These are phyloP conservation scores for Aureobasidium sp. DNA, from an alignment of 2,329 filamentous ascomycete genomes.

Conservation along the genomic window DNA sequence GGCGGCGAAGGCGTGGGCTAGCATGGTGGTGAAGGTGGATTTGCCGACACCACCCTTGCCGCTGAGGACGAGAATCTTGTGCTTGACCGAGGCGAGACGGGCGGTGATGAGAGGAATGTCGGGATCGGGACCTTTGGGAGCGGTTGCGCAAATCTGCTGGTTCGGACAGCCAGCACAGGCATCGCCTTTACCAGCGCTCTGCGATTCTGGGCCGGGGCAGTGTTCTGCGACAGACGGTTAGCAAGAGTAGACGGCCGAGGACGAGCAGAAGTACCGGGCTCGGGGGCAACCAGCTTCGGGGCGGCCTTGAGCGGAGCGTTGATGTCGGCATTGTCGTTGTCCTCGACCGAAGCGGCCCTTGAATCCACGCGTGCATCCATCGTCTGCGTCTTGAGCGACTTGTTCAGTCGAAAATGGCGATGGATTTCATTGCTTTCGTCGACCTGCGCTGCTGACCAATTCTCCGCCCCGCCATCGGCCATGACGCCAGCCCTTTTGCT, in stretches of 20 bases:
- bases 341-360: conserved; percentile 79
- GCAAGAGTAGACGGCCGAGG: neutral
- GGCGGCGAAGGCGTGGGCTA: conserved; percentile 80
- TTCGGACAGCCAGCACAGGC: conserved; percentile 94
- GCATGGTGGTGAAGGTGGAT: conserved; percentile 81
- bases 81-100: conserved; percentile 70
- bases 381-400: neutral
- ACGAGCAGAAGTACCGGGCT: conserved; percentile 52
- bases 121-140: conserved; percentile 90
- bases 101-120: conserved; percentile 84
- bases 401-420: neutral
- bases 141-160: conserved; percentile 86
- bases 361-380: conserved; percentile 8
- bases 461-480: neutral
- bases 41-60: conserved; percentile 97
- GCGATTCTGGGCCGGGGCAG: conserved; percentile 82
- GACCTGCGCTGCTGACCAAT: neutral
- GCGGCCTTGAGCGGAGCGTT: conserved; percentile 67
- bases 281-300: conserved; percentile 82
- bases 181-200: conserved; percentile 58
- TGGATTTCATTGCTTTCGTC: neutral
- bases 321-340: conserved; percentile 60
- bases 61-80: conserved; percentile 87
- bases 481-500: neutral
- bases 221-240: conserved; percentile 53